phyloP scores from a whole-genome alignment of 345 rosid genomes.

The Arabis alpina region DNA sequence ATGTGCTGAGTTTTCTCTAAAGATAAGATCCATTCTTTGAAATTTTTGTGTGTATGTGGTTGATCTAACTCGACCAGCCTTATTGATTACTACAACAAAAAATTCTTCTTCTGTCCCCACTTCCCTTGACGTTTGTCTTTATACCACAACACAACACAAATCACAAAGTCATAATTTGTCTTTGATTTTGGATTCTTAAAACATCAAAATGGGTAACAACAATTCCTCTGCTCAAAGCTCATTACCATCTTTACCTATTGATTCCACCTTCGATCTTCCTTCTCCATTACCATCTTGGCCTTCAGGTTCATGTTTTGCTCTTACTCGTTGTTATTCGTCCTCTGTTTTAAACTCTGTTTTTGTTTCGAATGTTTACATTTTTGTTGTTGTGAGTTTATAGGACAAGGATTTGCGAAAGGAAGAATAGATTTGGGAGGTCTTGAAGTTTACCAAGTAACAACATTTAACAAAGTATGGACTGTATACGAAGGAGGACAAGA shows the following conservation, averaged over 20 bases:
- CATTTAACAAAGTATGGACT: conserved; percentile 64
- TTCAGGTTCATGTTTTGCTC: conserved; percentile 47
- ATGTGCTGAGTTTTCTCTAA: conserved; percentile 32
- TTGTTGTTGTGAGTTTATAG: conserved; percentile 29
- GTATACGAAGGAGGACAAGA: conserved; percentile 62
- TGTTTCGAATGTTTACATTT: not conserved
- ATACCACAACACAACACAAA: conserved; percentile 5
- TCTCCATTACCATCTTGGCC: conserved; percentile 65
- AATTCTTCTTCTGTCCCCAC: conserved; percentile 23
- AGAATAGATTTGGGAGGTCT: conserved; percentile 66
- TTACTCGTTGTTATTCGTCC: not conserved
- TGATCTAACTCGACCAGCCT: conserved; percentile 33
- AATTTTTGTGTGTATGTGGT: conserved; percentile 35
- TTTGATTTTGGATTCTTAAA: not conserved
- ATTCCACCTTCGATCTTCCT: conserved; percentile 60
- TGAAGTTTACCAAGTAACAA: conserved; percentile 55
- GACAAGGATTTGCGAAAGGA: conserved; percentile 67
- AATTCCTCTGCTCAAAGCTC: conserved; percentile 36
- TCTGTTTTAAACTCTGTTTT: conserved; percentile 27
- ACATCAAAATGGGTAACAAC: conserved; percentile 46
- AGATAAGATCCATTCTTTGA: conserved; percentile 35
- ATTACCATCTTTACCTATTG: conserved; percentile 50
- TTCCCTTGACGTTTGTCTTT: conserved; percentile 16
- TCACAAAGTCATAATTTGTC: conserved; percentile 18
- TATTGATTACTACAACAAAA: conserved; percentile 10